A percentile compares a stretch with the other conserved stretches of the same genome.
These are phyloP conservation scores for Chaetomium tenue DNA, from an alignment of 495 filamentous ascomycete species.

Conservation along the genomic window DNA sequence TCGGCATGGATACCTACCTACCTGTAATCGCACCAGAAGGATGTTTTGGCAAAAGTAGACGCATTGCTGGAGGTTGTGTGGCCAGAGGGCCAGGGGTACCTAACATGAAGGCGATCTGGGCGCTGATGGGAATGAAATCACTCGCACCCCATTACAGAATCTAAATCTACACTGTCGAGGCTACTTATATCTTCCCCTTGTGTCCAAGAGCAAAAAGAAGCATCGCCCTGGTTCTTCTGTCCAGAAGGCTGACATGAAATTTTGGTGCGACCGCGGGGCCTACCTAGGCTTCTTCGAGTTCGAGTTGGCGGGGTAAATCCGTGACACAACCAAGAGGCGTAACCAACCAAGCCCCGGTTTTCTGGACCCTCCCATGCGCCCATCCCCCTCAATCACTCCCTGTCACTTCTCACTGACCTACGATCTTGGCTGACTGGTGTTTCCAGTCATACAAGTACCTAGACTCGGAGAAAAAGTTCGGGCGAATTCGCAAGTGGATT, in stretches of 20 bases:
- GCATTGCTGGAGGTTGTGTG: conserved; percentile 13
- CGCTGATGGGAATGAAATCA: conserved; percentile 25
- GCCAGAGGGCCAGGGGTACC: neutral
- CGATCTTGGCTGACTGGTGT: neutral
- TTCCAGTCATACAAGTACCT: neutral
- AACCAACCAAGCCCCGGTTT: conserved; percentile 3
- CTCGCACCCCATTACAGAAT: conserved; percentile 5
- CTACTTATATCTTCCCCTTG: neutral
- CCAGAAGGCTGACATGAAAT: neutral
- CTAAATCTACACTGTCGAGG: neutral
- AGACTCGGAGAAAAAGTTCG: neutral
- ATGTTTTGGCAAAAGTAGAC: conserved; percentile 5
- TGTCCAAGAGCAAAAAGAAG: neutral
- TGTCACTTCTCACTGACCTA: neutral
- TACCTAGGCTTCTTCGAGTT: neutral
- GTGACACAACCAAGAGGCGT: neutral
- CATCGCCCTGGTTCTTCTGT: neutral
- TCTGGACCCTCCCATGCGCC: conserved; percentile 9
- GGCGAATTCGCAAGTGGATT: conserved; percentile 21
- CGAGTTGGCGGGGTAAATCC: conserved; percentile 14
- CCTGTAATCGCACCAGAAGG: neutral
- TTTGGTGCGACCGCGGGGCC: conserved; percentile 5
- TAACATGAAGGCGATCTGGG: conserved; percentile 20
- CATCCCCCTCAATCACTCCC: no score
- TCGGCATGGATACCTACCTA: conserved; percentile 24